Percentiles rank a stretch among this genome's conserved stretches.
These are phyloP conservation scores for Penium margaritaceum DNA, from an alignment of 139 green algal genomes.

Conservation along the genomic window DNA sequence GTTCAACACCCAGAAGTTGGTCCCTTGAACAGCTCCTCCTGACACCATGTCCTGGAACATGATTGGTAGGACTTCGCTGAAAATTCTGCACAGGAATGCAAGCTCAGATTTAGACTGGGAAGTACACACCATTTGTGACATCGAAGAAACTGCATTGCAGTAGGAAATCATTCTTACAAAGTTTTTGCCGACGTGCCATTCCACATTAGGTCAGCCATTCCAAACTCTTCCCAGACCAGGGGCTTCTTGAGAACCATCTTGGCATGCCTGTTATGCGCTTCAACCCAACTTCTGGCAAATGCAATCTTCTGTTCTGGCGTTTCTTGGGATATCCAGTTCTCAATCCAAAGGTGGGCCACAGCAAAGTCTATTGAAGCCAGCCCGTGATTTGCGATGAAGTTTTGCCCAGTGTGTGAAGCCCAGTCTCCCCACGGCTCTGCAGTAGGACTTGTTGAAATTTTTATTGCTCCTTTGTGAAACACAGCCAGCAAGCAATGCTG, in stretches of 20 bases:
- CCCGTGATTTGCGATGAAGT: constrained; percentile 52
- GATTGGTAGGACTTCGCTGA: too few relatives aligned
- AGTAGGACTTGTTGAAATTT: too few relatives aligned
- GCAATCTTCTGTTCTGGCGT: constrained; percentile 3
- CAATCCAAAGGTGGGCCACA: constrained; percentile 53
- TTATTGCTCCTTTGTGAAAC: too few relatives aligned
- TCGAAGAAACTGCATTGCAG: too few relatives aligned
- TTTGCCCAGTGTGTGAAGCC: constrained; percentile 49
- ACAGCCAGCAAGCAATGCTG: too few relatives aligned
- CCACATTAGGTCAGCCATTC: constrained; percentile 13
- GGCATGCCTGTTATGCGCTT: constrained; percentile 6
- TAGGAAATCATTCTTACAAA: too few relatives aligned
- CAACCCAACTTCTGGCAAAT: constrained; percentile 12
- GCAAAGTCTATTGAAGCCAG: constrained; percentile 56
- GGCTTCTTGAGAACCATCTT: constrained; percentile 18
- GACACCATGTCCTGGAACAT: not conserved
- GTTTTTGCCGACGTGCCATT: too few relatives aligned
- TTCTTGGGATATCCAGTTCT: not conserved
- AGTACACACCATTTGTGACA: too few relatives aligned
- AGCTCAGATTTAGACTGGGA: too few relatives aligned
- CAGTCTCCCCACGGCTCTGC: too few relatives aligned
- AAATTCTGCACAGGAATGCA: too few relatives aligned
- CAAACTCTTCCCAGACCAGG: constrained; percentile 21
- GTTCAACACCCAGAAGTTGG: constrained; percentile 12
- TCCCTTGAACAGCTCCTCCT: not conserved